Evolutionary conservation across 805 yeast genomes (phyloP), one percentile per base, ranked within the genome.

Genomic region (Ogataea corticis): DNA sequence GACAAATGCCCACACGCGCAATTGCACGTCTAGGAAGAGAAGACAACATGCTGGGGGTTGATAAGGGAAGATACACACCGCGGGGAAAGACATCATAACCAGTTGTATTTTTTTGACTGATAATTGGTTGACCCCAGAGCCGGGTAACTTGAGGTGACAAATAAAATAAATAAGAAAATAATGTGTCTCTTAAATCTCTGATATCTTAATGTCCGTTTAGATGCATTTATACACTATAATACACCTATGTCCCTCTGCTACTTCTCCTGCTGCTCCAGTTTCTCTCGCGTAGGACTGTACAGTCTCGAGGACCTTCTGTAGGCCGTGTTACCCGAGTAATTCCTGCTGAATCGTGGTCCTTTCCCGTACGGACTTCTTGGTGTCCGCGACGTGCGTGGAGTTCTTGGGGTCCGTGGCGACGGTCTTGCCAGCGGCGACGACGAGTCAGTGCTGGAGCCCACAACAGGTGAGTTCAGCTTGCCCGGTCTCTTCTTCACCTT

Each of bases 401-500:
- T 48, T 30, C 54, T 45, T 7, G 67, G 65, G 4, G 62, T 54
- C 15, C 61, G 39, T 10, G 63, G 64, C 14, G 59, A 48, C n/a
- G 59, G 46, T 27, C 59, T 60, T 2, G 61, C 43, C 13, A 57
- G 38, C 19, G 66, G 63, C 17, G 61, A 51, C 15, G 59, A 50
- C 11, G 54, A 49, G 31, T 52, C 57, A 4, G 57, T 55, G 3
- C 40, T 31, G 4, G 52, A 14, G 1, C 42, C 44, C 17, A 41
- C 49, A 17, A 50, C 51, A 10, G 61, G 58, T 0, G 61, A 41
- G 15, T 49, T 48, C 13, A 59, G 38, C 19, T 59, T 54, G 11
- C 55, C 50, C 2, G 69, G 64, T 41, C 62, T 54, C 46, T 67
- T 66, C 45, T 63, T 67, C 21, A 55, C 55, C 43, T 68, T 67